A percentile compares a stretch with the other conserved stretches of the same genome.
Conservation (phyloP, 2,329 filamentous ascomycete species). For the Pseudocercospora ulei region DNA sequence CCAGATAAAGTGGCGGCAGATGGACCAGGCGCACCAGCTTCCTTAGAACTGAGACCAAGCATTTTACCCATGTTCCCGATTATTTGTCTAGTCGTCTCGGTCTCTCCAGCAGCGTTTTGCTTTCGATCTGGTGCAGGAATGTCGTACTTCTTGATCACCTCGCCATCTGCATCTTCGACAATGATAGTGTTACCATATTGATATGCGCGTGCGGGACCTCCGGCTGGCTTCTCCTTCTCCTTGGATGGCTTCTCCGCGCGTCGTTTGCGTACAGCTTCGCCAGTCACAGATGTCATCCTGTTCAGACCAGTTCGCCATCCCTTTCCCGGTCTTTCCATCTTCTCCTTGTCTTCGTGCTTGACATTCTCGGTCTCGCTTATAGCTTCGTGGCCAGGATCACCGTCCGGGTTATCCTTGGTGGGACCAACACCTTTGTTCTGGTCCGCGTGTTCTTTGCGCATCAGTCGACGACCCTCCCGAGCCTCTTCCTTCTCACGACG, state of each 20-base stretch:
- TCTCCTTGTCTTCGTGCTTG: constrained; percentile 67
- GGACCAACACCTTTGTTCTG: constrained; percentile 38
- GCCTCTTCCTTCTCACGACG: constrained; percentile 54
- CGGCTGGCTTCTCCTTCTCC: constrained; percentile 41
- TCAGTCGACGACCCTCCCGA: constrained; percentile 44
- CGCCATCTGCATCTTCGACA: constrained; percentile 75
- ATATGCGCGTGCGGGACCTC: constrained; percentile 70
- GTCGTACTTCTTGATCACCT: constrained; percentile 77
- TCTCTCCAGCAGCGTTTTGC: constrained; percentile 18
- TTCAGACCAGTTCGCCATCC: constrained; percentile 37
- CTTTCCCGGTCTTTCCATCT: constrained; percentile 39
- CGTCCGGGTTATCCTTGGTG: constrained; percentile 41
- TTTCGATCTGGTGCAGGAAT: constrained; percentile 49
- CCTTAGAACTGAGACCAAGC: constrained; percentile 38
- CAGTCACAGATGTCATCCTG: constrained; percentile 37
- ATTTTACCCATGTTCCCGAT: constrained; percentile 47
- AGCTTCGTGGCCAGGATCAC: constrained; percentile 38
- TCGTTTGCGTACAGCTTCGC: constrained; percentile 38
- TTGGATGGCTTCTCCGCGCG: constrained; percentile 33
- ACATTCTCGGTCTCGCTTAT: constrained; percentile 62
- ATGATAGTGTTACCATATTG: constrained; percentile 85
- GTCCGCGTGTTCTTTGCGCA: constrained; percentile 43
- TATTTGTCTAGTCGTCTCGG: constrained; percentile 36
- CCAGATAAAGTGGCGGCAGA: constrained; percentile 12
- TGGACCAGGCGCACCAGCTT: constrained; percentile 20